A percentile compares a stretch with the other conserved stretches of the same genome.
Conservation (phyloP, 2,329 filamentous ascomycete genomes). For the Verticillium nonalfalfae region DNA sequence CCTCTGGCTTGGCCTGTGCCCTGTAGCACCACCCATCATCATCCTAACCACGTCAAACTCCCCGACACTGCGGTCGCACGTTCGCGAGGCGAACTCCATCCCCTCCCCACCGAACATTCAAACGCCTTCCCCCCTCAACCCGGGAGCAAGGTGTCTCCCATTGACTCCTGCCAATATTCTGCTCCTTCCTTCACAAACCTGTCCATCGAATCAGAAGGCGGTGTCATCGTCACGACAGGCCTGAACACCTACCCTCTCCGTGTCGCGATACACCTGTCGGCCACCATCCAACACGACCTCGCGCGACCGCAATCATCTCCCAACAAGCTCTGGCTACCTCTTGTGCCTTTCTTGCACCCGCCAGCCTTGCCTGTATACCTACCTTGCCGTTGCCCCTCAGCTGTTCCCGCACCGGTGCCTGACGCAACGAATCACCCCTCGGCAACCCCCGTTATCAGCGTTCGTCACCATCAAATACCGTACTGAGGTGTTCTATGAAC, state of each 20-base stretch:
- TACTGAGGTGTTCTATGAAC: constrained; percentile 20
- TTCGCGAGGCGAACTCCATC: neutral
- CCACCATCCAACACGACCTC: neutral
- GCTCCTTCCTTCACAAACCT: neutral
- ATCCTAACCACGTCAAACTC: neutral
- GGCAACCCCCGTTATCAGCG: neutral
- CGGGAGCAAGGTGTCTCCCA: neutral
- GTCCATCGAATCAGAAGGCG: neutral
- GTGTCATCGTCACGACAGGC: neutral
- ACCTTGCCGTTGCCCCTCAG: neutral
- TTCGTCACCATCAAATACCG: constrained; percentile 9
- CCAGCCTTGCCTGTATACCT: neutral
- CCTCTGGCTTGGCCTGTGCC: neutral
- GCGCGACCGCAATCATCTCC: neutral
- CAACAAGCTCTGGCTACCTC: neutral
- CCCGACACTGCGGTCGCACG: neutral
- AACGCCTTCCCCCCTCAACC: neutral
- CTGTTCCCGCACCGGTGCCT: neutral
- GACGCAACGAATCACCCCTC: constrained; percentile 1
- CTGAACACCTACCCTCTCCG: neutral
- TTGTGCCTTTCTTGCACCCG: neutral
- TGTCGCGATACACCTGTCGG: neutral
- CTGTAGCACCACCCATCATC: neutral
- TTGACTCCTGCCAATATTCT: neutral
- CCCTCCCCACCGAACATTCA: neutral